Base-by-base conservation (phyloP, 2,329 filamentous ascomycete species). In the Clarireedia hainanense region DNA sequence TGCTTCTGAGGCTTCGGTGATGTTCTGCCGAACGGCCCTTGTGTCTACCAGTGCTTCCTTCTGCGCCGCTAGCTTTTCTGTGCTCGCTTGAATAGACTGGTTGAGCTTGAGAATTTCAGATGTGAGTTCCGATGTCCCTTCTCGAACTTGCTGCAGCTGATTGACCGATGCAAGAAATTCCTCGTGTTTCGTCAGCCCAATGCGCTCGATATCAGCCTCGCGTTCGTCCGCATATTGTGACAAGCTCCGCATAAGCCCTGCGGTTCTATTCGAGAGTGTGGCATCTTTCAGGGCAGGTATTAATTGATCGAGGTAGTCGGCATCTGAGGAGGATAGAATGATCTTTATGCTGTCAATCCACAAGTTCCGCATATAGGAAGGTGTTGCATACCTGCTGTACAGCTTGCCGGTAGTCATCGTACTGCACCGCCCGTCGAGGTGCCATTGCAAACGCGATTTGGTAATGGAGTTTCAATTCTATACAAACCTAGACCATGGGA, bases 31-130 rank as follows among this genome's bases (percentile, higher is more conserved):
- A 47, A 97, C 88, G 27, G 88, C 86, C 50, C 91, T 85, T 4
- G 91, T 96, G 67, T 97, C 91, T 26, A 99, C 94, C 34, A 99
- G 76, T 2, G 88, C 88, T 70, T 91, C 91, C 74, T 99, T 99
- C 73, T 97, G 92, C 67, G 89, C 88, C 0, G 92, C 92, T 37
- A 99, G 77, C 70, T 91, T 91, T 74, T 97, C 91, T 0, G 94
- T 97, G 69, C 91, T 97, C 47, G 86, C 80, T 73, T 97, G 92
- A 54, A 99, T 97, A 6, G 91, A 95, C 70, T 95, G 88, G 67
- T 96, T 97, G 56, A 99, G 79, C 64, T 89, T 83, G 60, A 99
- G 76, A 57, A 99, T 97, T 70, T 99, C 92, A 40, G 86, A 82
- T 1, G 92, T 97, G 66, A 99, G 76, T 47, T 82, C 79, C 42